Evolutionary conservation across 2,329 filamentous ascomycete genomes (phyloP), one percentile per base, ranked within the genome.

Genomic region (Fusarium napiforme): DNA sequence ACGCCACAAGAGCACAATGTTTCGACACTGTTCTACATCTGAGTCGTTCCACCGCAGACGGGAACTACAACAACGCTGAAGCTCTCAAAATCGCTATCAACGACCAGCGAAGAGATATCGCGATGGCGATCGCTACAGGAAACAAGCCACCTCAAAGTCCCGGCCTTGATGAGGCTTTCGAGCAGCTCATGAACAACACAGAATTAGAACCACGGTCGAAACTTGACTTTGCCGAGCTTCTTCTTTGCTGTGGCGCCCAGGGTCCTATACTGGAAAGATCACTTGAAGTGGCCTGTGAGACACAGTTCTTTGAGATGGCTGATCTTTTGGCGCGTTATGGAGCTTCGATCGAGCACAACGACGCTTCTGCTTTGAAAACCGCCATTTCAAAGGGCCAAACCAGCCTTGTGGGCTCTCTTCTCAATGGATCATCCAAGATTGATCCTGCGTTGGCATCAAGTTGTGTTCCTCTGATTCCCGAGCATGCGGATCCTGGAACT

Each of bases 221-320:
- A 74, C 79, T 88, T 46, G 83, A 84, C 5, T 81, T 91, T 69
- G 83, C 87, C 0, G 88, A 91, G 75, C 80, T 89, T 6, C 76
- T 92, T 4, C 82, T 92, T 4, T 90, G 89, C 60, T 88, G 87
- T 2, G 89, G 89, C 0, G 88, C 89, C 3, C 81, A 83, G 18
- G 89, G 89, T 4, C 85, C 88, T 19, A 80, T 83, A 2, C 79
- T 88, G 2, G 84, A 87, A 1, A 79, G 81, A 36, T 87, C 86
- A 0, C 80, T 91, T 2, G 79, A 86, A 11, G 81, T 85, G 37
- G 86, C 88, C 1, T 86, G 85, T 58, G 81, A 84, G 11, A 83
- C 82, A 4, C 85, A 86, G 47, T 89, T 87, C 67, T 83, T 86
- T 63, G 87, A 89, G 45, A 87, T 90, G 85, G 85, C 88, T 5